Base-by-base conservation (phyloP, 208 protist genomes). In the Spongospora subterranea region DNA sequence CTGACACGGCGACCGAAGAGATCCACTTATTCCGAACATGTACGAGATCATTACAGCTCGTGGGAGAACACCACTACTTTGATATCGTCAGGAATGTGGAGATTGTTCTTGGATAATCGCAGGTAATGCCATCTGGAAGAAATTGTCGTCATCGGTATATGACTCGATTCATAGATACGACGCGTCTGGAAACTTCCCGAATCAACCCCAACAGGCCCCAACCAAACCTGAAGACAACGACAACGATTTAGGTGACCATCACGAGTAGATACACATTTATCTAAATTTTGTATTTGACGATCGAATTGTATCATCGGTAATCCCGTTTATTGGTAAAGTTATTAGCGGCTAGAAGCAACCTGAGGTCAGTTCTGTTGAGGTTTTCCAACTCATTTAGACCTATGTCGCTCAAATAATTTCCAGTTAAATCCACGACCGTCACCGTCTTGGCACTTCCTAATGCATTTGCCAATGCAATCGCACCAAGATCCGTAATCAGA, bases 71-170 rank as follows among this genome's bases (percentile, higher is more conserved):
- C 71, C 71, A 45, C 71, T 6, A 82, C 71, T 6, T 43, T 82
- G 71, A 82, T 82, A 82, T 82, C 71, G 71, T 43, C 71, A 20
- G 71, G 71, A 20, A 82, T 82, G 71, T 82, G 71, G 71, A 82
- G 71, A 35, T 35, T 82, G n/a, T 82, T 82, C 71, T n/a, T 82
- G 6, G 71, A 82, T 82, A 82, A 82, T 82, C 71, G 71, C 6
- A 82, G 71, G 71, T 82, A 6, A n/a, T n/a, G 6, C 50, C 50
- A 24, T 24, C n/a, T n/a, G n/a, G n/a, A n/a, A 65, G 20, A 29
- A 65, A 32, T 17, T 65, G 54, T 65, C 54, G 54, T 65, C 54
- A n/a, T n/a, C n/a, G n/a, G 54, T 65, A 32, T 29, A 29, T 65
- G 20, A 65, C 35, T 35, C 17, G 13, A 43, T 43, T 39, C 35